Evolutionary conservation across 129 eudicot genomes (phyloP).

Genomic region (Heracleum sosnowskyi): DNA sequence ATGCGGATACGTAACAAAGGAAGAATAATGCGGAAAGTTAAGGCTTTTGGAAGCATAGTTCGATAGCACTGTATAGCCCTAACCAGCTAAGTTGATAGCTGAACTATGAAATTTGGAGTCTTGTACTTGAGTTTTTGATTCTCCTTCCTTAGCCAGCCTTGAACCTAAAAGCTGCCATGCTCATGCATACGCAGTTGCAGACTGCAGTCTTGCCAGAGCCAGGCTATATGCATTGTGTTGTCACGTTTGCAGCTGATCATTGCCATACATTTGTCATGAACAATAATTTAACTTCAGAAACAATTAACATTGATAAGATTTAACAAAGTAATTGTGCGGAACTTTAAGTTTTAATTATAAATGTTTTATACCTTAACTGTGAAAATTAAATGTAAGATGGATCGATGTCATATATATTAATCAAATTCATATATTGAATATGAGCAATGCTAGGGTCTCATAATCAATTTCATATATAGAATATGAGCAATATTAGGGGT

Average conservation of each 20-base stretch:
- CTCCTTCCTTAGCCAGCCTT: constrained; percentile 4
- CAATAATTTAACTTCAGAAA: not conserved
- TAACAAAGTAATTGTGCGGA: too few species aligned
- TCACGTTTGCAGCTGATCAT: not conserved
- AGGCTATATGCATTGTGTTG: not conserved
- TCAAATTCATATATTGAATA: too few species aligned
- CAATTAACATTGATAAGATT: too few species aligned
- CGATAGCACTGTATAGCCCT: not conserved
- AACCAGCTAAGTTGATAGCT: not conserved
- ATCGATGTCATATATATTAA: too few species aligned
- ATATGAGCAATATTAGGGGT: too few species aligned
- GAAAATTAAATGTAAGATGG: too few species aligned
- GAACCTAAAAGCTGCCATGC: not conserved
- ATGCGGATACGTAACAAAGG: not conserved
- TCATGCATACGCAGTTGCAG: not conserved
- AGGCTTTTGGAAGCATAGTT: too few species aligned
- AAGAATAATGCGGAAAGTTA: not conserved
- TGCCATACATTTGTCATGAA: not conserved
- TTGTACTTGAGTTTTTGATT: not conserved
- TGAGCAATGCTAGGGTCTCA: too few species aligned
- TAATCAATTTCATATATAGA: too few species aligned
- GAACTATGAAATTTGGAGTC: not conserved
- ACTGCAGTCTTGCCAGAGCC: constrained; percentile 6
- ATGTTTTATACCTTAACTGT: too few species aligned
- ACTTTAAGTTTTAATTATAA: too few species aligned